These are phyloP conservation scores for Madurella fahalii DNA, from an alignment of 2,329 filamentous ascomycete genomes.

Conservation along the genomic window DNA sequence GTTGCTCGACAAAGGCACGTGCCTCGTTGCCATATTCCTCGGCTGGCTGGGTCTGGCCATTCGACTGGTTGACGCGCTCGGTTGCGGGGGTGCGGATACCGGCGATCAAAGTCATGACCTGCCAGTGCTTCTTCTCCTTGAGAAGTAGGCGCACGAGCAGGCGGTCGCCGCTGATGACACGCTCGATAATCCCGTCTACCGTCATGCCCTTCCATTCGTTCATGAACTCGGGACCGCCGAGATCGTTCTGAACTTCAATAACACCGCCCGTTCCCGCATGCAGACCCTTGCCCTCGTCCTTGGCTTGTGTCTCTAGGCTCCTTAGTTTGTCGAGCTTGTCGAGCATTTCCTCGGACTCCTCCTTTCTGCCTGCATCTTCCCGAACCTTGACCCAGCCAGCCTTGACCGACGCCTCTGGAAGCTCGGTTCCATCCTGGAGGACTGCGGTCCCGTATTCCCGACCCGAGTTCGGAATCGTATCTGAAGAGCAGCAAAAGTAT, in stretches of 20 bases:
- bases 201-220: conserved; percentile 81
- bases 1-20: conserved; percentile 77
- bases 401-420: conserved; percentile 80
- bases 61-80: conserved; percentile 73
- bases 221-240: conserved; percentile 73
- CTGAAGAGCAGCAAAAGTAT: conserved; percentile 9
- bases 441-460: conserved; percentile 83
- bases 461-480: conserved; percentile 78
- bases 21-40: conserved; percentile 91
- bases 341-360: conserved; percentile 73
- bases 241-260: conserved; percentile 77
- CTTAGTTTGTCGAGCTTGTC: conserved; percentile 74
- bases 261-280: conserved; percentile 65
- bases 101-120: conserved; percentile 84
- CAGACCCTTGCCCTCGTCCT: conserved; percentile 72
- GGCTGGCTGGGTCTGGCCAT: conserved; percentile 74
- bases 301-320: conserved; percentile 71
- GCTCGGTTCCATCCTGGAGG: conserved; percentile 67
- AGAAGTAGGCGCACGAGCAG: conserved; percentile 78
- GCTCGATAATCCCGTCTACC: conserved; percentile 82
- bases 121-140: conserved; percentile 77
- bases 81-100: conserved; percentile 88
- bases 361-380: conserved; percentile 88
- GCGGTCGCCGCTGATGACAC: conserved; percentile 86
- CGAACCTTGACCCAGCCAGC: conserved; percentile 91